Evolutionary conservation across 2,329 filamentous ascomycete genomes (phyloP), one percentile per base, ranked within the genome.

Genomic region (Pseudocercospora vitis): DNA sequence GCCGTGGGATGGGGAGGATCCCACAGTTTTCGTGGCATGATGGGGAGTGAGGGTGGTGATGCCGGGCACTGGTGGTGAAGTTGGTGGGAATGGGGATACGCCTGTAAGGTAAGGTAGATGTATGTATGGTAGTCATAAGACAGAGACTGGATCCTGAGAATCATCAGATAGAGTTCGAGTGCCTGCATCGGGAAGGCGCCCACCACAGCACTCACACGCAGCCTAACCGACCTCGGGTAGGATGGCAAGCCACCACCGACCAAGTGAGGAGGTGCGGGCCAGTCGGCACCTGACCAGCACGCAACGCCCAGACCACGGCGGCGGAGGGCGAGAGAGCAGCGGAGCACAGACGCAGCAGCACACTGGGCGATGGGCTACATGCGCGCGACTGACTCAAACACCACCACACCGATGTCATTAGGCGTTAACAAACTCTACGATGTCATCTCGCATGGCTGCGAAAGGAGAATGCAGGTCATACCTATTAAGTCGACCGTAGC

Each of bases 1-100:
- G 49, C 53, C 31, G 69, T 60, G 3, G 68, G 66, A 52, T 70
- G 54, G 4, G 65, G 62, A 39, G 70, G 76, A 56, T 77, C 61
- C 76, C 76, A 78, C 44, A 78, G 65, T 60, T 76, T 78, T 14
- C 74, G 70, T 19, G 75, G 75, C 8, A 63, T 35, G 19, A n/a
- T n/a, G n/a, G n/a, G n/a, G n/a, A n/a, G n/a, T n/a, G n/a, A n/a
- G n/a, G n/a, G n/a, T n/a, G n/a, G n/a, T n/a, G n/a, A n/a, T n/a
- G n/a, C n/a, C n/a, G n/a, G n/a, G n/a, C n/a, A n/a, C n/a, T n/a
- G n/a, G n/a, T n/a, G n/a, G n/a, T n/a, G n/a, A n/a, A n/a, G n/a
- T n/a, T n/a, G n/a, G n/a, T n/a, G n/a, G n/a, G n/a, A n/a, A n/a
- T n/a, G n/a, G n/a, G n/a, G n/a, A n/a, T n/a, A n/a, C n/a, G n/a